phyloP scores from a whole-genome alignment of 371 early-diverging fungal species.

The Syncephalastrum racemosum region DNA sequence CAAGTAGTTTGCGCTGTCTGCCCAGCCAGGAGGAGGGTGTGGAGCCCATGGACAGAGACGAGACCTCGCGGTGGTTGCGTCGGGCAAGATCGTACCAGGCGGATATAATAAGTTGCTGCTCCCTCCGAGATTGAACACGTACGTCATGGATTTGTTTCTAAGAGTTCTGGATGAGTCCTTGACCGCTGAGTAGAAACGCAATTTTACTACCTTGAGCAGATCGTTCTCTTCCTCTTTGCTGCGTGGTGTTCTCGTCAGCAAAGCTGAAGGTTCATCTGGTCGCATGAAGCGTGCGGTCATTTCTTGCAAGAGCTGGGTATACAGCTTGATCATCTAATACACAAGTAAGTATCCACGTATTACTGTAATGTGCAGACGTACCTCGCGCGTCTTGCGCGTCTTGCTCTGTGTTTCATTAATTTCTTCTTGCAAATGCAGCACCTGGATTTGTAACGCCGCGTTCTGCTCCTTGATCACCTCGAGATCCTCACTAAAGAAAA shows the following conservation, averaged over 20 bases:
- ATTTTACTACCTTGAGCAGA: constrained; percentile 52
- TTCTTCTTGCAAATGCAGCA: constrained; percentile 67
- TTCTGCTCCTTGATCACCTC: constrained; percentile 63
- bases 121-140: constrained; percentile 61
- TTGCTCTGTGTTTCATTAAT: constrained; percentile 68
- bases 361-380: constrained; percentile 17
- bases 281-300: constrained; percentile 38
- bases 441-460: constrained; percentile 58
- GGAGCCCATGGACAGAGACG: constrained; percentile 44
- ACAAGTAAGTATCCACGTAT: not conserved
- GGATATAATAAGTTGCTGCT: constrained; percentile 71
- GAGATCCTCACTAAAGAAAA: constrained; percentile 31
- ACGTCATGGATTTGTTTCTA: constrained; percentile 72
- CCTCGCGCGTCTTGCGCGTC: constrained; percentile 79
- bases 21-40: constrained; percentile 77
- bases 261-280: constrained; percentile 27
- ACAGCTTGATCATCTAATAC: constrained; percentile 51
- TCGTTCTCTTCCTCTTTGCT: constrained; percentile 76
- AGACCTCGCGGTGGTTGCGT: constrained; percentile 58
- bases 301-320: constrained; percentile 56
- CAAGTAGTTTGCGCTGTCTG: constrained; percentile 64
- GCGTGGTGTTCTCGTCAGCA: constrained; percentile 26
- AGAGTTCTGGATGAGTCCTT: not conserved
- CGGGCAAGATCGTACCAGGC: constrained; percentile 74
- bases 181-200: not conserved